Base-by-base conservation (phyloP, 352 stramenopile genomes). In the Pythium diclinum region DNA sequence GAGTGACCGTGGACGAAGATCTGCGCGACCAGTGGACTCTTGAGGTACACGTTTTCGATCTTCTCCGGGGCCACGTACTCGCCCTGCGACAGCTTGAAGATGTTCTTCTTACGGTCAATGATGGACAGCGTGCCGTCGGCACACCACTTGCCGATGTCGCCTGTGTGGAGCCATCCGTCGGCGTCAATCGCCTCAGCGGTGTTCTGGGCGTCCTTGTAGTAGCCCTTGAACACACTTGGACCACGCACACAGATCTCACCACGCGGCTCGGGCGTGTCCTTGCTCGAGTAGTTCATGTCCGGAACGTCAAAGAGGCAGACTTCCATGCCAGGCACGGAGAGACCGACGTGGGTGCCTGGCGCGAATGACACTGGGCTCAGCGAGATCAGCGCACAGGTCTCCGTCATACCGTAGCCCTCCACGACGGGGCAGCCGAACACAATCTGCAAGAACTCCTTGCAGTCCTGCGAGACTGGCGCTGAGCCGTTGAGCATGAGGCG, bases 1-100 rank as follows among this genome's bases (percentile, higher is more conserved):
- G 91, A 98, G 78, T 99, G 91, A 8, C 97, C 97, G 75, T 98
- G 88, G 1, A 99, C 93, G 72, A 98, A 99, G 17, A 82, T 75
- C 74, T 98, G 92, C 11, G 78, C 88, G 33, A 99, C 89, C 68
- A 98, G 94, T 0, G 70, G 58, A 53, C 78, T 94, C 69, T 97
- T 96, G 55, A 85, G 78, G 73, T 98, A 98, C 10, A 96, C 85
- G 68, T 92, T 96, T 68, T 99, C 96, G 73, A 99, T 94, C 81
- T 98, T 98, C 74, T 99, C 95, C 6, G 96, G 81, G 0, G 96
- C 94, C 3, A 99, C 85, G 73, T 99, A 99, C 78, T 99, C 95
- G 55, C 95, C 96, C 68, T 97, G 87, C 13, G 84, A 78, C 28
- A 97, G 84, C 77, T 97, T 97, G 79, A 97, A 97, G 60, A 97